Base-by-base conservation (phyloP, 2,329 filamentous ascomycete genomes). In the Beauveria brongniartii region DNA sequence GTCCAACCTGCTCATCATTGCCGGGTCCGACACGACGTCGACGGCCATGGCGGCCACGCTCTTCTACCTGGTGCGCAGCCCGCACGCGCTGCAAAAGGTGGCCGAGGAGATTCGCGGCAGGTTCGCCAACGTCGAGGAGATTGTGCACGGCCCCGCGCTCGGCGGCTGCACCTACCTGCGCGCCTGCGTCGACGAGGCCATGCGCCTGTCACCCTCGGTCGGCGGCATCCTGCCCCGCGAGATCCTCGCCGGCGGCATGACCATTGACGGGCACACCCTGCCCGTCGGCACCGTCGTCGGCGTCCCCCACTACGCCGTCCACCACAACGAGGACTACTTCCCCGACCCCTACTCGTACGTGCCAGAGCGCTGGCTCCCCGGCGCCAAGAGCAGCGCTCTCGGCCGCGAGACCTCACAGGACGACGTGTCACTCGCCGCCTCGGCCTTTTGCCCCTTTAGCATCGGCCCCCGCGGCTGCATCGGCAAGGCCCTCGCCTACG, bases 381-480 rank as follows among this genome's bases (percentile, higher is more conserved):
- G 80, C 5, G 76, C 74, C 48, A 68, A 65, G 70, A 79, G 71
- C 69, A 71, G 67, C 48, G 63, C 69, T 30, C 70, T 64, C 34
- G 71, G 74, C 44, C 71, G 70, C 61, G 66, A 70, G 34, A 78
- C 79, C 1, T 80, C 74, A 5, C 79, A 81, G 61, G 77, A 79
- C 1, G 81, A 83, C 57, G 74, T 83, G 1, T 75, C 78, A 3
- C 68, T 76, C 5, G 87, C 88, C 2, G 82, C 87, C 55, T 80
- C 78, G 40, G 89, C 89, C 0, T 93, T 90, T 73, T 91, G 87
- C 64, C 88, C 90, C 1, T 91, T 91, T 67, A 86, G 82, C 51
- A 77, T 90, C 63, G 88, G 88, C 0, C 84, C 87, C 0, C 76
- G 88, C 12, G 86, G 86, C 2, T 91, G 88, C 68, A 89, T 91